Conservation (phyloP, 2,329 filamentous ascomycete genomes). For the Fusarium ramigenum region DNA sequence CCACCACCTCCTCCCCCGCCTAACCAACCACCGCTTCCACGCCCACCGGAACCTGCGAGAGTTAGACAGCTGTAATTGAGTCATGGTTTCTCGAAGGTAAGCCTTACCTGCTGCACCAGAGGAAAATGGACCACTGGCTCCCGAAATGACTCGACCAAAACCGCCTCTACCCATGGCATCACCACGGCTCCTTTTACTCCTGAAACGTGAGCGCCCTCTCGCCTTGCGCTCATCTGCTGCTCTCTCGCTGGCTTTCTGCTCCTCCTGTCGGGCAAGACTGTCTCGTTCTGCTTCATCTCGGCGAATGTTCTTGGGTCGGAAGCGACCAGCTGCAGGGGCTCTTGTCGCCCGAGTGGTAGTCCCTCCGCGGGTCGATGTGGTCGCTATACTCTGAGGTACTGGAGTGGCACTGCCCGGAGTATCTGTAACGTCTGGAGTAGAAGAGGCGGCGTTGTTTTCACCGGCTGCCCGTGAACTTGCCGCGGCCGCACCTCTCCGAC, state of each 20-base stretch:
- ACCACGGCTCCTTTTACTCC: conserved; percentile 55
- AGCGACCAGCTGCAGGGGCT: conserved; percentile 52
- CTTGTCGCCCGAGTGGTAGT: conserved; percentile 49
- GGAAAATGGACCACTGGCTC: conserved; percentile 54
- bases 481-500: conserved; percentile 45
- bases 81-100: background rate
- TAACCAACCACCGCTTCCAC: conserved; percentile 43
- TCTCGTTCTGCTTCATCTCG: conserved; percentile 62
- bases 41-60: conserved; percentile 22
- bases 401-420: conserved; percentile 30
- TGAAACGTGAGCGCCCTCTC: conserved; percentile 51
- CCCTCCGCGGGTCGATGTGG: conserved; percentile 46
- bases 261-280: conserved; percentile 55
- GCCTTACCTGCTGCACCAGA: conserved; percentile 43
- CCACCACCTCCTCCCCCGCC: conserved; percentile 34
- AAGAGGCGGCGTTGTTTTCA: conserved; percentile 30
- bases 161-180: conserved; percentile 57
- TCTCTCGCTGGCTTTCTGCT: conserved; percentile 54
- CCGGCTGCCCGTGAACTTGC: conserved; percentile 36
- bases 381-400: conserved; percentile 28
- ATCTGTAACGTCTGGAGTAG: conserved; percentile 25
- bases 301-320: conserved; percentile 59
- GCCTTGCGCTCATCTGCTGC: conserved; percentile 53
- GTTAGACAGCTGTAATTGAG: conserved; percentile 7
- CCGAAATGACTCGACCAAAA: conserved; percentile 47